Evolutionary conservation across 495 filamentous ascomycete genomes (phyloP).

Genomic region (Viridothelium virens): DNA sequence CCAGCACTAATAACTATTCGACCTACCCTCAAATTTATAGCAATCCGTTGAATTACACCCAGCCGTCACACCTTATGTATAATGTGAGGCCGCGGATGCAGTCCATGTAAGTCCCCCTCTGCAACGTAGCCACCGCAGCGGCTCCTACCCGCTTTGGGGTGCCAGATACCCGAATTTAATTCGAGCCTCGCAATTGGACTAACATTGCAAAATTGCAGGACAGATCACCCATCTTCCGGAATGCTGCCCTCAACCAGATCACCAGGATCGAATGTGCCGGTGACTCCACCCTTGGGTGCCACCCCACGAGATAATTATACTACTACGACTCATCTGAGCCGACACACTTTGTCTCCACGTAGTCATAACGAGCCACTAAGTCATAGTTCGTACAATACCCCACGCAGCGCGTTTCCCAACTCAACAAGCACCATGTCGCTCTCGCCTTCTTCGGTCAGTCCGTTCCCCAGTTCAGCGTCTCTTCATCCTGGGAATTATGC

Average conservation of each 20-base stretch:
- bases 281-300: slow-evolving; percentile 26
- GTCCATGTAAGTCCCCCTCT: slow-evolving; percentile 32
- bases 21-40: slow-evolving; percentile 22
- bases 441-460: slow-evolving; percentile 14
- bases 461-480: slow-evolving; percentile 17
- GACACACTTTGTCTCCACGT: slow-evolving; percentile 28
- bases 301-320: slow-evolving; percentile 30
- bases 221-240: slow-evolving; percentile 23
- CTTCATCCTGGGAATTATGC: slow-evolving; percentile 13
- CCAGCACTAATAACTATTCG: slow-evolving; percentile 27
- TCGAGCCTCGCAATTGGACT: slow-evolving; percentile 20
- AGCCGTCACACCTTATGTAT: slow-evolving; percentile 23
- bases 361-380: slow-evolving; percentile 4
- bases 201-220: slow-evolving; percentile 28
- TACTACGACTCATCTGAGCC: slow-evolving; percentile 23
- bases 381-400: slow-evolving; percentile 27
- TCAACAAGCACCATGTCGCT: slow-evolving; percentile 24
- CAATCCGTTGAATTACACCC: slow-evolving; percentile 22
- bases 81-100: slow-evolving; percentile 26
- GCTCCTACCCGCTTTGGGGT: slow-evolving; percentile 19
- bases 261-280: slow-evolving; percentile 26
- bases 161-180: slow-evolving; percentile 24
- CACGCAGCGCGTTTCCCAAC: slow-evolving; percentile 26
- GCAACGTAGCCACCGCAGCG: slow-evolving; percentile 11
- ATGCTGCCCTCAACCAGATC: slow-evolving; percentile 31